Conservation (phyloP, 371 early-diverging fungal genomes). For the Mucor irregularis region DNA sequence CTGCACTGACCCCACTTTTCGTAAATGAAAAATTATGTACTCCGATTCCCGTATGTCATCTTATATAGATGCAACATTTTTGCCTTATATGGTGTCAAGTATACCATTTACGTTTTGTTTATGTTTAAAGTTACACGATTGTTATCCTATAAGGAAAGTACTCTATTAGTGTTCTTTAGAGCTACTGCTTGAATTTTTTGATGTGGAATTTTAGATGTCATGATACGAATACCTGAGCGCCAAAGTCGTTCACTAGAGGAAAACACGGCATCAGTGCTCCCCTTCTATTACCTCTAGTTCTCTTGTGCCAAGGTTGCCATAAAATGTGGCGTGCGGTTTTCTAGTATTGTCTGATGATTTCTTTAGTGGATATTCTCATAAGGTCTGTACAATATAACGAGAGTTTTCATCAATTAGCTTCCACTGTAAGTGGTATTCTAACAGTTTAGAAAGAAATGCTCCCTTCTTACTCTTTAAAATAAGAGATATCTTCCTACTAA, state of each 20-base stretch:
- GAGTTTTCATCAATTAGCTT: neutral
- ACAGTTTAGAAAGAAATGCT: neutral
- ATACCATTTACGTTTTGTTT: neutral
- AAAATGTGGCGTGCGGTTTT: too few relatives aligned
- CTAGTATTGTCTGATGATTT: neutral
- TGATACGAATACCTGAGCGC: too few relatives aligned
- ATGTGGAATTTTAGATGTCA: too few relatives aligned
- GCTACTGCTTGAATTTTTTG: too few relatives aligned
- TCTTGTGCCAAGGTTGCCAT: too few relatives aligned
- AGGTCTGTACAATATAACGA: neutral
- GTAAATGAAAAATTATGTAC: neutral
- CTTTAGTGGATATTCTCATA: neutral
- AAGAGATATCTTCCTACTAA: too few relatives aligned
- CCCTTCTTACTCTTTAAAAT: too few relatives aligned
- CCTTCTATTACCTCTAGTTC: too few relatives aligned
- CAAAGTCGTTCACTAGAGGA: too few relatives aligned
- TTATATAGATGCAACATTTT: constrained; percentile 2
- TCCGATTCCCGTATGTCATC: constrained; percentile 17
- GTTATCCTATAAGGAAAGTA: too few relatives aligned
- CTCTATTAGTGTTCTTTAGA: too few relatives aligned
- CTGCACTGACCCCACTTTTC: neutral
- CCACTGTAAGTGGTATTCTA: neutral
- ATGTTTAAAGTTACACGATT: neutral
- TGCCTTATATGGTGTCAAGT: neutral
- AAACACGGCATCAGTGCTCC: too few relatives aligned